phyloP scores from a whole-genome alignment of 2,329 filamentous ascomycete genomes.

The Triangularia verruculosa region DNA sequence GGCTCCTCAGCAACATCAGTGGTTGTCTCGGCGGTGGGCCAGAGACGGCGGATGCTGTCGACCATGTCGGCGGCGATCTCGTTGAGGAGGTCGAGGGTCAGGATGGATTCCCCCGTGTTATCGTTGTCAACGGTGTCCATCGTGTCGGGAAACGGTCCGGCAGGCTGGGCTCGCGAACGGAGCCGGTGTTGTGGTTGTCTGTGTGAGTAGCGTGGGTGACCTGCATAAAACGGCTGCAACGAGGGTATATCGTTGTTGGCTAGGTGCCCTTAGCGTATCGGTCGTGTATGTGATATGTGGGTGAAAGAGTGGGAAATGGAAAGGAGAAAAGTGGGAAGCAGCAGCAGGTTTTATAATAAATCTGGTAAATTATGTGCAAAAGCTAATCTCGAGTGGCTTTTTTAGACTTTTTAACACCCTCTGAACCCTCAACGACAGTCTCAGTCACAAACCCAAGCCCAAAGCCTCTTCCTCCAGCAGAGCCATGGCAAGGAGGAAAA shows the following conservation, averaged over 20 bases:
- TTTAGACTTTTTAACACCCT: not conserved
- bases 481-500: not conserved
- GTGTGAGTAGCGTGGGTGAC: not conserved
- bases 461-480: not conserved
- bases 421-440: not conserved
- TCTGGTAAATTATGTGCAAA: too few species aligned
- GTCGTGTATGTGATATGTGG: too few species aligned
- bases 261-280: too few species aligned
- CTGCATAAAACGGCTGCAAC: too few species aligned
- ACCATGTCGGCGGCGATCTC: not conserved
- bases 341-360: too few species aligned
- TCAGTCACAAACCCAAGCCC: not conserved
- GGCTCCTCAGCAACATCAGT: too few species aligned
- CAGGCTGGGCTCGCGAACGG: not conserved
- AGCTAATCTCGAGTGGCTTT: not conserved
- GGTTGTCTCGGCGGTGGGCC: not conserved
- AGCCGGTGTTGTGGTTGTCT: not conserved
- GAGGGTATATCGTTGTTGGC: too few species aligned
- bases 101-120: not conserved
- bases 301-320: too few species aligned
- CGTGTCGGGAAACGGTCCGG: not conserved
- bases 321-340: too few species aligned
- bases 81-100: not conserved
- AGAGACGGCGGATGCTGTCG: not conserved
- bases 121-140: not conserved